phyloP scores from a whole-genome alignment of 2,329 filamentous ascomycete species.

The Sporothrix euskadiensis region DNA sequence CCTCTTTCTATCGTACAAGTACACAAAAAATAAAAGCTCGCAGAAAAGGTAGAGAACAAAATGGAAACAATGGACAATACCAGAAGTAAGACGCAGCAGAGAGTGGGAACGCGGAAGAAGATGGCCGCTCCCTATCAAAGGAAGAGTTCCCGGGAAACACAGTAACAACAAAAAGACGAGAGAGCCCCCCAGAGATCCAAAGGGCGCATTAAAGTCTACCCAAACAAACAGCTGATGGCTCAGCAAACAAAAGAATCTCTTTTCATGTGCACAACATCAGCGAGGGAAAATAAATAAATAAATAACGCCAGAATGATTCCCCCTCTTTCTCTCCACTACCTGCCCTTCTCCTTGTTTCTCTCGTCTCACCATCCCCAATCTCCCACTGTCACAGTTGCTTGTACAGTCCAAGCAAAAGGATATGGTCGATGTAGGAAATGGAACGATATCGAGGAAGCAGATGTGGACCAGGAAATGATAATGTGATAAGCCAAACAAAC shows the following conservation, averaged over 20 bases:
- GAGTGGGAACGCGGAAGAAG: neutral
- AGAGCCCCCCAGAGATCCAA: neutral
- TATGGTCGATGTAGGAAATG: neutral
- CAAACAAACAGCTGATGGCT: neutral
- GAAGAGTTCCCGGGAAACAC: neutral
- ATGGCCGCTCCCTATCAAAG: neutral
- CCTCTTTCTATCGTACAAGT: conserved; percentile 20
- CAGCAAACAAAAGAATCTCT: neutral
- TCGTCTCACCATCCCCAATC: neutral
- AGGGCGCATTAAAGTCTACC: neutral
- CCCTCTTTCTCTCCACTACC: neutral
- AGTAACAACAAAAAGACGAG: neutral
- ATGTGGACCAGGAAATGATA: neutral
- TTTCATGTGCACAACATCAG: neutral
- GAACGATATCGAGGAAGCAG: neutral
- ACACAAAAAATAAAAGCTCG: neutral
- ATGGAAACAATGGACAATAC: neutral
- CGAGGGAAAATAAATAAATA: neutral
- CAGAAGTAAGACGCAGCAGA: neutral
- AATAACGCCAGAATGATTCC: conserved; percentile 23
- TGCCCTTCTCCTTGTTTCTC: neutral
- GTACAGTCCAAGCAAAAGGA: neutral
- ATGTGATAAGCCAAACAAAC: conserved; percentile 2
- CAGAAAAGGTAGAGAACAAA: neutral
- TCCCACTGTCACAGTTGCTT: neutral